Evolutionary conservation across 495 filamentous ascomycete genomes (phyloP), one percentile per base, ranked within the genome.

Genomic region (Penicillium cataractarum): DNA sequence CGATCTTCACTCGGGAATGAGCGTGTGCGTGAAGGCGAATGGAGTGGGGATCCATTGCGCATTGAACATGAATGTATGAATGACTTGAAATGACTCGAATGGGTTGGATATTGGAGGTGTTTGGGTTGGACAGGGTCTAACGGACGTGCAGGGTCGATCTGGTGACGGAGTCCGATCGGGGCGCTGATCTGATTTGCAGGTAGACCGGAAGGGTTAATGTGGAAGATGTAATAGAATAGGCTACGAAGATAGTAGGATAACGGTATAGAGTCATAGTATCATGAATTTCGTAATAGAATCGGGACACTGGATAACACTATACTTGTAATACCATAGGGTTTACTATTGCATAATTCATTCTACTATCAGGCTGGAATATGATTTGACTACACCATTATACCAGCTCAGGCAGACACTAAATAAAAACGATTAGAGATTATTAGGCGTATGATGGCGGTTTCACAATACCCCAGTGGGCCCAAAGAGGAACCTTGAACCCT

Each of bases 161-260:
- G 32, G 58, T 13, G 22, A 42, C 59, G 59, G 64, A 65, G 48
- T 65, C 64, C 64, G 64, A 40, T 40, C 59, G 59, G 55, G 35
- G 44, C 12, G 24, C 21, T 49, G 31, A 44, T 50, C 13, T 29
- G 46, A 29, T 27, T 50, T 29, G 46, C 46, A 26, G 46, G 24
- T 29, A 15, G 46, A 29, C 5, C 15, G 10, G 2, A 8, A 2
- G 13, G 5, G 1, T 24, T 8, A 12, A 15, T 27, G 19, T 44
- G 19, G 19, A 8, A 9, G 9, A 50, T 50, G 46, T 50, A 6
- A 27, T 8, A 50, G 21, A 46, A 46, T 27, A 15, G 24, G 17
- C 17, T 26, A 29, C 12, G 21, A 22, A 12, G 12, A 22, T 17
- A 39, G 1, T 15, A 37, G 33, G 22, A 46, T 10, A 21, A 46